A percentile compares a stretch with the other conserved stretches of the same genome.
Evolutionary conservation across 129 eudicot genomes (phyloP).

Genomic region (Heracleum sosnowskyi): DNA sequence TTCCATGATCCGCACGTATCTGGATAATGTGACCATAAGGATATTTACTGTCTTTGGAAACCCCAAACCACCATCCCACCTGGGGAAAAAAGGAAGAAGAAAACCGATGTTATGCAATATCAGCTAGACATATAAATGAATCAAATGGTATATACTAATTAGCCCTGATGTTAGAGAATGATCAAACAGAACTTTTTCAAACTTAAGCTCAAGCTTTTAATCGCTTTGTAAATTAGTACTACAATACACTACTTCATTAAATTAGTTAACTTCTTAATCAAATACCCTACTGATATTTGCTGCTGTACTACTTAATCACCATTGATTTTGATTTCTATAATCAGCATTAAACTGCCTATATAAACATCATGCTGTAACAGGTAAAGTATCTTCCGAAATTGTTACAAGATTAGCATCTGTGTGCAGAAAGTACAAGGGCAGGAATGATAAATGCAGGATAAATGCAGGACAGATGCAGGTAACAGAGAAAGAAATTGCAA

Average conservation of each 20-base stretch:
- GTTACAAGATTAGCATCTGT: background rate
- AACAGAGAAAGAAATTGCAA: too few relatives aligned
- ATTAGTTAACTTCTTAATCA: background rate
- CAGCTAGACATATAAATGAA: too few relatives aligned
- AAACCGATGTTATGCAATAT: too few relatives aligned
- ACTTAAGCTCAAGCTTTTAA: background rate
- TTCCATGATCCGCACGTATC: slow-evolving; percentile 87
- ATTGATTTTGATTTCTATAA: too few relatives aligned
- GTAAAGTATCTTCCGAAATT: background rate
- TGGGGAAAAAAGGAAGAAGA: slow-evolving; percentile 8
- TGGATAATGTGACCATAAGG: slow-evolving; percentile 82
- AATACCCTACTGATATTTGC: too few relatives aligned
- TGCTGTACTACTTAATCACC: background rate
- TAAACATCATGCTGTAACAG: background rate
- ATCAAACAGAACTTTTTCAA: background rate
- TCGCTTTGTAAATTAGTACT: background rate
- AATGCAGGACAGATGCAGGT: background rate
- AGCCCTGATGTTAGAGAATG: too few relatives aligned
- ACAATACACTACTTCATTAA: background rate
- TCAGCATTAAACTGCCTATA: background rate
- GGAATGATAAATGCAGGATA: too few relatives aligned
- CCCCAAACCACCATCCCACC: slow-evolving; percentile 99
- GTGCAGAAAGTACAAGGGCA: background rate
- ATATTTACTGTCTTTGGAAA: slow-evolving; percentile 52
- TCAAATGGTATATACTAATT: background rate